phyloP scores from a whole-genome alignment of 352 stramenopile species.

The Ophiocytium majus region DNA sequence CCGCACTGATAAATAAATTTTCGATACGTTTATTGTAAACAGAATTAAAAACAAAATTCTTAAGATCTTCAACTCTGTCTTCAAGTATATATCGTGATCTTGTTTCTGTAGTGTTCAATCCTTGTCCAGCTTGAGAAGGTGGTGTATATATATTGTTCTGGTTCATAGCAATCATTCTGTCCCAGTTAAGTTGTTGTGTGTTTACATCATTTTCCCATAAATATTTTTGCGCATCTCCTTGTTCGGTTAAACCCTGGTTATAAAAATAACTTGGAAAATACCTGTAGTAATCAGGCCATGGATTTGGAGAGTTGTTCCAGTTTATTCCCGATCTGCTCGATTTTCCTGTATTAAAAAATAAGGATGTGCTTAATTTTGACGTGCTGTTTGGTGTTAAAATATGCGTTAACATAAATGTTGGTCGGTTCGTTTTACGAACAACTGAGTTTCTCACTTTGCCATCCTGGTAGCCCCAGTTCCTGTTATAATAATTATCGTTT shows the following conservation, averaged over 20 bases:
- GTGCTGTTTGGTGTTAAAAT: background rate
- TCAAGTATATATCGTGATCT: background rate
- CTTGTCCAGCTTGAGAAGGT: background rate
- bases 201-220: background rate
- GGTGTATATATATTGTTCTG: background rate
- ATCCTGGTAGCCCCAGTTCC: background rate
- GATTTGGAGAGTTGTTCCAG: constrained; percentile 10
- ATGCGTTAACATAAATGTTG: constrained; percentile 10
- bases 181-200: constrained; percentile 9
- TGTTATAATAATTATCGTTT: background rate
- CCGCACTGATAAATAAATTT: constrained; percentile 5
- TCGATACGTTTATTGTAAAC: constrained; percentile 16
- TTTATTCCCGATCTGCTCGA: background rate
- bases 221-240: background rate
- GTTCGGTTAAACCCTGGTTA: background rate
- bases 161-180: constrained; percentile 8
- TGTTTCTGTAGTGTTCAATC: constrained; percentile 9
- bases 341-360: constrained; percentile 8
- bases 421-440: background rate
- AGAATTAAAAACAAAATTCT: background rate
- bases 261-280: constrained; percentile 1
- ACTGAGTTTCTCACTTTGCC: background rate
- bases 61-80: background rate
- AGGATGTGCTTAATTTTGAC: background rate
- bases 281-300: background rate